Base-by-base conservation (phyloP, 371 early-diverging fungal species). In the Capniomyces stellatus region DNA sequence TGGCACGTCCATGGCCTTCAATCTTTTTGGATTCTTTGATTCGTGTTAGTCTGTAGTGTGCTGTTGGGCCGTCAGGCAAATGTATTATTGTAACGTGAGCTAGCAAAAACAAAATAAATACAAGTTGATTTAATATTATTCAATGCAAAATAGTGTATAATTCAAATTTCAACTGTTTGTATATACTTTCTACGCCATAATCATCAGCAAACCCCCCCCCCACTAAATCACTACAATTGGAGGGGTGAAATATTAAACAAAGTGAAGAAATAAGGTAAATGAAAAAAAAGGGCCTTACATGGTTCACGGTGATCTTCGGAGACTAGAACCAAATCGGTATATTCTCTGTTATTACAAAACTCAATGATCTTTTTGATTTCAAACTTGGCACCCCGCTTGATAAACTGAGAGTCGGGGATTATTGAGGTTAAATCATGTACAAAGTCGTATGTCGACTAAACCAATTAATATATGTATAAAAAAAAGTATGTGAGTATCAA, bases 1-100 rank as follows among this genome's bases (percentile, higher is more conserved):
- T 86, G 1, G 83, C 75, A 18, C 78, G 65, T 25, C 84, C 94
- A 61, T 90, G 91, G 19, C 82, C 82, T 75, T 85, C 62, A 56
- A 94, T 89, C 29, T 84, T 70, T 56, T 83, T 81, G 62, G 77
- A 73, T 21, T 84, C 78, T 52, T 71, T 76, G 52, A 91, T 78
- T 55, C 78, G 79, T 28, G 87, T 76, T 44, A 98, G 73, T 60
- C 89, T 90, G 73, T 92, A 98, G 60, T 92, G 83, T 12, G 96
- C 96, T 2, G 96, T 90, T 10, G 98, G 98, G 1, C 98, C 98
- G 49, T 92, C 72, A 18, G 98, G 98, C 52, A 98, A 73, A 70
- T 98, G 96, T 44, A 98, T 83, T 56, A 94, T 56, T 1, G 91
- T 92, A 31, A 95, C 62, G 13, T 87, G 86, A 64, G 88, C 86